Evolutionary conservation across 1,139 yeast genomes (phyloP), one percentile per base, ranked within the genome.

Genomic region (Blastobotrys ciferrii): DNA sequence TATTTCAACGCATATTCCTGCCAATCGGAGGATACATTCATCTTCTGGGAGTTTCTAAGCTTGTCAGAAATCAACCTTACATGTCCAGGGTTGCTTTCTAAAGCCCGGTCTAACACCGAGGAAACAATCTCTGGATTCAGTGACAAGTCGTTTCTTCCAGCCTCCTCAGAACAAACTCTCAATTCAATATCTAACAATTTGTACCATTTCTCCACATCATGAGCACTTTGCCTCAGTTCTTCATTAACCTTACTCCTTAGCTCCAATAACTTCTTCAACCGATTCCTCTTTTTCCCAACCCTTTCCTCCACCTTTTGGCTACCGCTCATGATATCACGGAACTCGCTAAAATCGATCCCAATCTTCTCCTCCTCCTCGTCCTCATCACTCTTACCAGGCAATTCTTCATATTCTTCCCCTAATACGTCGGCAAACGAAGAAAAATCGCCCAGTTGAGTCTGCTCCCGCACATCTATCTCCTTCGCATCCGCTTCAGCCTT

Each of bases 21-120:
- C 58, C 58, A 55, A 36, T 46, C 32, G 14, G 32, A 7, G 13
- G 33, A 5, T 5, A 9, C 9, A 23, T 9, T 32, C 36, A 17
- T 17, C 11, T 4, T 13, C 9, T 4, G 17, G 17, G 5, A 17
- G 18, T 13, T 32, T 32, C 18, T 32, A 13, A 6, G 12, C 36
- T 5, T 32, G 17, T 36, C 28, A 12, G 14, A 36, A 12, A 51
- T 36, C 25, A 51, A 35, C 19, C 32, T 30, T 2, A 11, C 14
- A 20, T 47, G 35, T 4, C 47, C 49, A 1, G 56, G 53, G 17
- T 45, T 53, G 9, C 31, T 18, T 18, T 45, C 47, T 13, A 52
- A 45, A 12, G 56, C 57, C 12, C 42, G 43, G 7, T 23, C 28
- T 5, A 50, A 39, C 2, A 51, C 45, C 5, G 53, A 33, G 13